Evolutionary conservation across 148 eudicot species (phyloP).

Genomic region (Beta vulgaris): DNA sequence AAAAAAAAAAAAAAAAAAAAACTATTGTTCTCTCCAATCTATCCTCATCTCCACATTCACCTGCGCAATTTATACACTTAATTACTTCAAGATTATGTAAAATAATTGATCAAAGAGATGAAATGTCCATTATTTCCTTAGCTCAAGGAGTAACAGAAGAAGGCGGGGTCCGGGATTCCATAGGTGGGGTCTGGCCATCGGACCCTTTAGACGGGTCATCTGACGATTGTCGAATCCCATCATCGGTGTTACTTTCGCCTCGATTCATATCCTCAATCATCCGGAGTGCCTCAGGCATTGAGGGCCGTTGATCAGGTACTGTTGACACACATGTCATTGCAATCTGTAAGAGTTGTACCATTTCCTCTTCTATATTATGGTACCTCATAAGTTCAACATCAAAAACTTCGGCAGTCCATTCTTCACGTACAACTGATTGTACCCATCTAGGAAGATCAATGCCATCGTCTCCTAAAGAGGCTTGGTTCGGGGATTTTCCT

Average conservation of each 20-base stretch:
- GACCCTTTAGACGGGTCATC: slow-evolving; percentile 91
- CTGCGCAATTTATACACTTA: slow-evolving; percentile 39
- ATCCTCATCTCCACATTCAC: slow-evolving; percentile 26
- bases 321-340: slow-evolving; percentile 90
- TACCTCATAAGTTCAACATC: slow-evolving; percentile 97
- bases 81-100: slow-evolving; percentile 24
- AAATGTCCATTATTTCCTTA: not conserved
- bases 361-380: slow-evolving; percentile 89
- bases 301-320: slow-evolving; percentile 87
- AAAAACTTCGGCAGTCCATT: slow-evolving; percentile 98
- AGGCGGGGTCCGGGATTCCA: slow-evolving; percentile 60
- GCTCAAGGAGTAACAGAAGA: slow-evolving; percentile 59
- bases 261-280: slow-evolving; percentile 89
- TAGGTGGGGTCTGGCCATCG: slow-evolving; percentile 76
- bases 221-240: slow-evolving; percentile 72
- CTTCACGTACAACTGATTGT: slow-evolving; percentile 91
- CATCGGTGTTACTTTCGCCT: slow-evolving; percentile 56
- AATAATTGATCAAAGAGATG: slow-evolving; percentile 21
- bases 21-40: slow-evolving; percentile 14
- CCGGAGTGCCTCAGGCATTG: slow-evolving; percentile 73
- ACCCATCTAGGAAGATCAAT: slow-evolving; percentile 98
- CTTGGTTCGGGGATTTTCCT: slow-evolving; percentile 93
- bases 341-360: slow-evolving; percentile 91
- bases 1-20: slow-evolving; percentile 8
- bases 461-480: slow-evolving; percentile 92